A percentile compares a stretch with the other conserved stretches of the same genome.
Evolutionary conservation across 2,329 filamentous ascomycete species (phyloP).

Genomic region (Trichophyton benhamiae): DNA sequence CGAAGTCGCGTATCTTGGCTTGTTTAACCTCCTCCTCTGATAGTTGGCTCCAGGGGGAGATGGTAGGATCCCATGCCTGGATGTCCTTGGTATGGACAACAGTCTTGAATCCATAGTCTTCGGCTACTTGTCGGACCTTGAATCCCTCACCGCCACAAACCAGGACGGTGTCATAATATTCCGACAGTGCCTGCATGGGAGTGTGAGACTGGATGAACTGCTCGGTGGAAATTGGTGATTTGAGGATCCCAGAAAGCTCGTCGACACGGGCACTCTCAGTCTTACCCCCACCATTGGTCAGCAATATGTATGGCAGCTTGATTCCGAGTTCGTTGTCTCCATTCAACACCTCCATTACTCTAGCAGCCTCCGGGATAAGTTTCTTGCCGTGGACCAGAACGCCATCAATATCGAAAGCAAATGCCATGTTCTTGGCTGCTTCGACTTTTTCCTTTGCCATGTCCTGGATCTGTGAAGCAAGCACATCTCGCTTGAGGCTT

Average conservation of each 20-base stretch:
- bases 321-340: slow-evolving; percentile 66
- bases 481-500: slow-evolving; percentile 52
- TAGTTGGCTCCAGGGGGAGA: slow-evolving; percentile 58
- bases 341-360: slow-evolving; percentile 58
- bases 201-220: slow-evolving; percentile 71
- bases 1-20: slow-evolving; percentile 59
- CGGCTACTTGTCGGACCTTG: slow-evolving; percentile 59
- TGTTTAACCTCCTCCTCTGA: slow-evolving; percentile 54
- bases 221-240: slow-evolving; percentile 52
- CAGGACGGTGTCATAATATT: slow-evolving; percentile 66
- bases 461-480: slow-evolving; percentile 59
- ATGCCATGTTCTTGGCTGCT: slow-evolving; percentile 66
- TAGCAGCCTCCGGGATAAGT: slow-evolving; percentile 54
- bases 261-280: slow-evolving; percentile 52
- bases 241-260: slow-evolving; percentile 55
- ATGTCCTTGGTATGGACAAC: slow-evolving; percentile 64
- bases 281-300: slow-evolving; percentile 65
- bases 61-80: slow-evolving; percentile 54
- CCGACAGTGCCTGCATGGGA: slow-evolving; percentile 60
- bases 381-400: slow-evolving; percentile 62
- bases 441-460: slow-evolving; percentile 53
- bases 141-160: slow-evolving; percentile 66
- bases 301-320: slow-evolving; percentile 63
- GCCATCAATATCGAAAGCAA: slow-evolving; percentile 59
- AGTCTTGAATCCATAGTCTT: slow-evolving; percentile 62